These are phyloP conservation scores for Clitopilus passeckerianus DNA, from an alignment of 768 basidiomycete species.

Conservation along the genomic window DNA sequence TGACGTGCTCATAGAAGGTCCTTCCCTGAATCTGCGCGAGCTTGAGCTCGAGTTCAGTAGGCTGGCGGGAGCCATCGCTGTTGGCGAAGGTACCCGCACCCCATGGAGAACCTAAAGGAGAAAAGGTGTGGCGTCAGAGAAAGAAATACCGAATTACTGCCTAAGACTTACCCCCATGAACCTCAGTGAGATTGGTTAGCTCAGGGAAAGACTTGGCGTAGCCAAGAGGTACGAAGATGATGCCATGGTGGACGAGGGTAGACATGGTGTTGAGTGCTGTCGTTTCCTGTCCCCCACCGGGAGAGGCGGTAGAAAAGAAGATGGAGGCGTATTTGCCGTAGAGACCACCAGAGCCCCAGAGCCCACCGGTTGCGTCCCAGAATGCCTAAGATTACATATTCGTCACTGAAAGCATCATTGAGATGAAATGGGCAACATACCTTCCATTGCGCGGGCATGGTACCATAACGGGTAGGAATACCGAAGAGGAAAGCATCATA, in stretches of 20 bases:
- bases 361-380: constrained; percentile 72
- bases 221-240: constrained; percentile 69
- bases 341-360: constrained; percentile 58
- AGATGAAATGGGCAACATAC: constrained; percentile 20
- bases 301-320: constrained; percentile 71
- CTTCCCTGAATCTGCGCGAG: constrained; percentile 56
- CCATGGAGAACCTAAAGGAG: constrained; percentile 77
- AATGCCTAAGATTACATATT: constrained; percentile 41
- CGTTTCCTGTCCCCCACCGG: constrained; percentile 77
- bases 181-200: constrained; percentile 39
- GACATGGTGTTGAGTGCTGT: constrained; percentile 49
- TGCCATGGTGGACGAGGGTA: constrained; percentile 68
- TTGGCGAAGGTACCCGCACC: constrained; percentile 71
- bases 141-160: too few species aligned
- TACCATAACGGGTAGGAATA: constrained; percentile 77
- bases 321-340: constrained; percentile 71
- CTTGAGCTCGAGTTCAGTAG: constrained; percentile 50
- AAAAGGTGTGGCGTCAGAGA: too few species aligned
- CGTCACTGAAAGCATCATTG: background rate
- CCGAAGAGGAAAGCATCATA: constrained; percentile 78
- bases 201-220: constrained; percentile 43
- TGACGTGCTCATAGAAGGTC: constrained; percentile 44
- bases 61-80: constrained; percentile 53
- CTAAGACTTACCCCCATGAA: constrained; percentile 51
- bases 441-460: constrained; percentile 79